Evolutionary conservation across 1,284 basidiomycete species (phyloP), one percentile per base, ranked within the genome.

Genomic region (Rhodotorula sp.): DNA sequence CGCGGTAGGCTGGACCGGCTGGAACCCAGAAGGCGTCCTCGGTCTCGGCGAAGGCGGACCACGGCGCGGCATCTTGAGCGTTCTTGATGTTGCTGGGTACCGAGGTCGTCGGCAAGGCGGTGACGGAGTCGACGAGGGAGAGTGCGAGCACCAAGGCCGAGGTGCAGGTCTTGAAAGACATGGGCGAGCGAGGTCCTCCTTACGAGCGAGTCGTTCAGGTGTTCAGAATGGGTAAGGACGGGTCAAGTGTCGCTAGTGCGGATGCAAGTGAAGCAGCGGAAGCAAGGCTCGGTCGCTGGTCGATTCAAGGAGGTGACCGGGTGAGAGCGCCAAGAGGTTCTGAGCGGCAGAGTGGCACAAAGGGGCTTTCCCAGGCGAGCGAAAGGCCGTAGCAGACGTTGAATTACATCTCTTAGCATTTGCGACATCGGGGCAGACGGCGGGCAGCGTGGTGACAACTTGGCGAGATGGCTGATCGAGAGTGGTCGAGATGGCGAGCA

Each of bases 21-120:
- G 67, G n/a, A 39, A 64, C 54, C 57, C 56, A 72, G 61, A 66
- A 66, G 16, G 56, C 48, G 12, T 54, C 58, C 58, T 49, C 21
- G 8, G 52, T 26, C 21, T 61, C 39, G n/a, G 18, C 39, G 31
- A n/a, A 6, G 39, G 61, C n/a, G 34, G 34, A 12, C 21, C 26
- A 29, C 12, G 14, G 59, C 47, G 47, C 39, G 39, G 39, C 10
- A 43, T 43, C 39, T 43, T 43, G 39, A 43, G 49, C 52, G 61
- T 52, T 39, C 59, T 68, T 62, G 47, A 52, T 26, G 54, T 71
- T 67, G 48, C 58, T 26, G 26, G 58, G 34, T 5, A 47, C 48
- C 14, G 65, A 49, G 10, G 61, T 3, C 15, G 59, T 23, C 1
- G 69, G 47, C 21, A 70, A 60, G 57, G 65, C 52, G 65, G 49